These are phyloP conservation scores for Termitomyces sp. DNA, from an alignment of 768 basidiomycete species.

Conservation along the genomic window DNA sequence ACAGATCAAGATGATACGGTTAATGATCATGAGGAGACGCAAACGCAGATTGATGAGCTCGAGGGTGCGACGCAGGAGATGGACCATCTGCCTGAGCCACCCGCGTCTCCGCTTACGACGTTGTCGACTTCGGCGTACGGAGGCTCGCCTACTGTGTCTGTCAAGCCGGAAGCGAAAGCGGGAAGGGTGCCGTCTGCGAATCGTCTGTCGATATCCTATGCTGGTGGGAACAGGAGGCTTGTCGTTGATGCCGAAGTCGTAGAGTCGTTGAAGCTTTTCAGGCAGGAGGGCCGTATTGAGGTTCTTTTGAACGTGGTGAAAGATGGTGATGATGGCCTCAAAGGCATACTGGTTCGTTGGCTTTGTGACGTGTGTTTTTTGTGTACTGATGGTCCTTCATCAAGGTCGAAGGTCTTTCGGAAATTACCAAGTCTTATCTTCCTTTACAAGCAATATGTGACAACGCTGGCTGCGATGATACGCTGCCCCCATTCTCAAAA, in stretches of 20 bases:
- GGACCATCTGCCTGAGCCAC: conserved; percentile 58
- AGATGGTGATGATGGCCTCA: conserved; percentile 53
- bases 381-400: conserved; percentile 11
- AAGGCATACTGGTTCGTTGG: conserved; percentile 72
- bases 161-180: conserved; percentile 34
- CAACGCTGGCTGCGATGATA: conserved; percentile 46
- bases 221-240: conserved; percentile 80
- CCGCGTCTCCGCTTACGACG: conserved; percentile 53
- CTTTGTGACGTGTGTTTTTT: not conserved
- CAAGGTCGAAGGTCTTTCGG: conserved; percentile 75
- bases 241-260: conserved; percentile 89
- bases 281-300: conserved; percentile 85
- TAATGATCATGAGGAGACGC: conserved; percentile 16
- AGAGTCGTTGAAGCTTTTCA: conserved; percentile 73
- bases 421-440: conserved; percentile 67
- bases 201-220: conserved; percentile 93
- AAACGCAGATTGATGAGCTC: conserved; percentile 16
- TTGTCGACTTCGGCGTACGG: conserved; percentile 45
- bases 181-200: conserved; percentile 67
- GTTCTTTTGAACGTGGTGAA: conserved; percentile 61
- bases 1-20: conserved; percentile 2
- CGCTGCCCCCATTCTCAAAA: conserved; percentile 72
- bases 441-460: conserved; percentile 49
- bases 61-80: conserved; percentile 22
- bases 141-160: conserved; percentile 37